Evolutionary conservation across 768 basidiomycete species (phyloP).

Genomic region (Roridomyces roridus): DNA sequence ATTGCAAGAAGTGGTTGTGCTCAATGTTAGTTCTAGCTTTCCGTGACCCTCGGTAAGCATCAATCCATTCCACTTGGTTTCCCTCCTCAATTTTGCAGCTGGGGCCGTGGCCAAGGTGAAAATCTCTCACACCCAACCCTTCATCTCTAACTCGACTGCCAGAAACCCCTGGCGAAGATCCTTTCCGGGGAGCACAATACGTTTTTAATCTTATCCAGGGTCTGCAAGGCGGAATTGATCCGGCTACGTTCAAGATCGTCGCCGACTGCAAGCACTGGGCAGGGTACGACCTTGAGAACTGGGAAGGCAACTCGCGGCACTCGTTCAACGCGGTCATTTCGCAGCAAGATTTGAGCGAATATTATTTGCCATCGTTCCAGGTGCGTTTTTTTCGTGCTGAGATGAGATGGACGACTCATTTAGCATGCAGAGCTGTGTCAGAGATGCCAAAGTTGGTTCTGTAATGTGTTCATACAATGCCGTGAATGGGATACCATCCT

Average conservation of each 20-base stretch:
- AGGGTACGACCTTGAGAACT: constrained; percentile 63
- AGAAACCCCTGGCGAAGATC: constrained; percentile 68
- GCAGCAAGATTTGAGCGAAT: constrained; percentile 61
- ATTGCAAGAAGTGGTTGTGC: neutral
- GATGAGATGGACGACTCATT: too few species aligned
- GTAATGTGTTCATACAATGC: constrained; percentile 71
- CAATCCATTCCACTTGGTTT: too few species aligned
- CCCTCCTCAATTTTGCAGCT: constrained; percentile 23
- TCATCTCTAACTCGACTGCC: too few species aligned
- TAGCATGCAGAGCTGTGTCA: constrained; percentile 46
- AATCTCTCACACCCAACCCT: too few species aligned
- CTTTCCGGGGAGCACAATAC: constrained; percentile 58
- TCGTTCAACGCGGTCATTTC: constrained; percentile 61
- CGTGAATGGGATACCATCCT: constrained; percentile 64
- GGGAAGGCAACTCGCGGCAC: constrained; percentile 55
- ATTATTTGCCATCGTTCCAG: constrained; percentile 62
- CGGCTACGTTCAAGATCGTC: constrained; percentile 56
- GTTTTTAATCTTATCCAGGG: constrained; percentile 60
- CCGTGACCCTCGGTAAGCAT: constrained; percentile 54
- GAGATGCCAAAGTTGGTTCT: constrained; percentile 64
- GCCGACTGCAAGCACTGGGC: constrained; percentile 69
- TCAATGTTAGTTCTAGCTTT: constrained; percentile 43
- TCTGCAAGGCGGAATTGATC: constrained; percentile 63
- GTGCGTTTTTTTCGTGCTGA: too few species aligned
- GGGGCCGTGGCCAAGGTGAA: constrained; percentile 57